Evolutionary conservation across 2,329 filamentous ascomycete genomes (phyloP), one percentile per base, ranked within the genome.

Genomic region (Diaporthe ampelina): DNA sequence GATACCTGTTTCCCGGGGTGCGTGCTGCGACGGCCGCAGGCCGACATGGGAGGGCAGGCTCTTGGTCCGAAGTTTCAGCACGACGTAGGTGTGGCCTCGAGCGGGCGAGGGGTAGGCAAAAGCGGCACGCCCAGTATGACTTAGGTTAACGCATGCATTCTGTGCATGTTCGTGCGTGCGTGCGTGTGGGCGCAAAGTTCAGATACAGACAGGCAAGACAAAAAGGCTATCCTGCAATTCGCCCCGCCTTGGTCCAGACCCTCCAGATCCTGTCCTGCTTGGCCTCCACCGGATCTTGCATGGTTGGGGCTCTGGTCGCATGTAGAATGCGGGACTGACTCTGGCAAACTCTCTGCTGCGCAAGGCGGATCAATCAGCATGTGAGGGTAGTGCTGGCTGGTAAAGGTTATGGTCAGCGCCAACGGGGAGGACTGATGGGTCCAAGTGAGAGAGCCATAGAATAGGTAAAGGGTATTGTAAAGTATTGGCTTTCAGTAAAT

Each of bases 401-500:
- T 52, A 26, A 54, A 21, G n/a, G 11, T 37, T 11, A 11, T 40
- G 2, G 9, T 29, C 52, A 68, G 48, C 21, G n/a, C n/a, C 48
- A n/a, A 48, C 32, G 11, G 8, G 15, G 1, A 21, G 29, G 29
- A 26, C 19, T 50, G 17, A 54, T n/a, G 48, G n/a, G n/a, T n/a
- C 40, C n/a, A 29, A 54, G 32, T 32, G 29, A 17, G 4, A 21
- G 63, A 7, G 40, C 43, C 29, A 54, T n/a, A 54, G 4, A 21
- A 15, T 40, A 40, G 15, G n/a, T 54, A 40, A 52, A 54, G 63
- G 48, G 63, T 43, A 63, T 54, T 72, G 24, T 43, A 59, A 65
- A 71, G 56, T 75, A 61, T 75, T 77, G 72, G 70, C 37, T 74
- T 74, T 75, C 70, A 69, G 59, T 63, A 74, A 75, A 40, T 70